Conservation (phyloP, 306 rosid species). For the Abrus pulchellus region DNA sequence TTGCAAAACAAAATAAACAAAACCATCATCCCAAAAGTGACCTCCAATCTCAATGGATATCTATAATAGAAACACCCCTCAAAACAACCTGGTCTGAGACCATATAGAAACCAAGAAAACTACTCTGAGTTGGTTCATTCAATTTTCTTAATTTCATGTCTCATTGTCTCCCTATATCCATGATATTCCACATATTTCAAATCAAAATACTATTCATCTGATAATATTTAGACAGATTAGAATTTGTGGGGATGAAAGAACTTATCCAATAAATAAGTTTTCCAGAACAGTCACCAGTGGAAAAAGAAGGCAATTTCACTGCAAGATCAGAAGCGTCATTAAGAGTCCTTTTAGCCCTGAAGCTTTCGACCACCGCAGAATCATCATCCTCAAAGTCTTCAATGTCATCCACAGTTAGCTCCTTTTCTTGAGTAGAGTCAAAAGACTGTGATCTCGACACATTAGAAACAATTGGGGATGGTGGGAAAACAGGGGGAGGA, state of each 20-base stretch:
- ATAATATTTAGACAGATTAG: slow-evolving; percentile 11
- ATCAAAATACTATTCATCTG: slow-evolving; percentile 23
- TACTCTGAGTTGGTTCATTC: slow-evolving; percentile 21
- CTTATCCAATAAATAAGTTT: slow-evolving; percentile 37
- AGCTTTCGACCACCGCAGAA: slow-evolving; percentile 56
- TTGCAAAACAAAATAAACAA: slow-evolving; percentile 29
- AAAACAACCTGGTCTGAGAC: not conserved
- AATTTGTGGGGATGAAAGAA: slow-evolving; percentile 21
- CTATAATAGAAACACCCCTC: not conserved
- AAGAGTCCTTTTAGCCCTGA: slow-evolving; percentile 75
- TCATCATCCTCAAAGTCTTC: slow-evolving; percentile 91
- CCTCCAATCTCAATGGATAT: slow-evolving; percentile 31
- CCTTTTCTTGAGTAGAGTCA: slow-evolving; percentile 76
- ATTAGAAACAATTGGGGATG: slow-evolving; percentile 65
- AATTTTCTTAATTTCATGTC: slow-evolving; percentile 1
- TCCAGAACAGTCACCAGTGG: slow-evolving; percentile 75
- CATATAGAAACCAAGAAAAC: slow-evolving; percentile 40
- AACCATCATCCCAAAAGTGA: not conserved
- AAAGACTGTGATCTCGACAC: slow-evolving; percentile 84
- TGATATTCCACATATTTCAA: slow-evolving; percentile 37
- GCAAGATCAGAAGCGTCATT: slow-evolving; percentile 93
- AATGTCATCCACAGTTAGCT: slow-evolving; percentile 91
- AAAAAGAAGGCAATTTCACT: slow-evolving; percentile 82
- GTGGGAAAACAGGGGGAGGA: slow-evolving; percentile 58
- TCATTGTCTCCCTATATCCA: not conserved